Conservation (phyloP, 2,329 filamentous ascomycete species). For the Neonectria coccinea region DNA sequence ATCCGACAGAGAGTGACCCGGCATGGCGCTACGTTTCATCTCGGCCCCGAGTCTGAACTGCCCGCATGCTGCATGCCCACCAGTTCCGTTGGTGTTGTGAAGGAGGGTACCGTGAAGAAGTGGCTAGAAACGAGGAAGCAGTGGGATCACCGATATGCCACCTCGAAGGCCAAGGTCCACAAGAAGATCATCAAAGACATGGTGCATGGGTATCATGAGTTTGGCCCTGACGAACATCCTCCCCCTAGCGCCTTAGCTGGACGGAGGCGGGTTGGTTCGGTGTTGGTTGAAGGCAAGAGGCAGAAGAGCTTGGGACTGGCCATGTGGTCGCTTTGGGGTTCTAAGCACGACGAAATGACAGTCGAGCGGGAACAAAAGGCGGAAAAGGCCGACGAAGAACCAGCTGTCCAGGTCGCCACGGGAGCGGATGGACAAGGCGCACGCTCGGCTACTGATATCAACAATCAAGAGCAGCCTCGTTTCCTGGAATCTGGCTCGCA, state of each 20-base stretch:
- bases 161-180: slow-evolving; percentile 77
- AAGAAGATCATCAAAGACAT: slow-evolving; percentile 80
- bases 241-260: slow-evolving; percentile 87
- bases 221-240: slow-evolving; percentile 78
- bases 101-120: slow-evolving; percentile 80
- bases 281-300: slow-evolving; percentile 61
- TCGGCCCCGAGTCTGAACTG: slow-evolving; percentile 74
- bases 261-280: slow-evolving; percentile 64
- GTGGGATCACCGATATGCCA: slow-evolving; percentile 80
- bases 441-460: slow-evolving; percentile 55
- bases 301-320: slow-evolving; percentile 80
- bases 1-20: slow-evolving; percentile 88
- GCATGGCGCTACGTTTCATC: slow-evolving; percentile 77
- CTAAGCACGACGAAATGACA: slow-evolving; percentile 85
- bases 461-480: slow-evolving; percentile 51
- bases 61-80: slow-evolving; percentile 72
- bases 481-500: slow-evolving; percentile 44
- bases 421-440: slow-evolving; percentile 58
- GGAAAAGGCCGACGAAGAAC: slow-evolving; percentile 59
- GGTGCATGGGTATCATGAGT: slow-evolving; percentile 75
- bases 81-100: slow-evolving; percentile 80
- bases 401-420: slow-evolving; percentile 49
- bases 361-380: slow-evolving; percentile 69
- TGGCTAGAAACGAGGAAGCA: slow-evolving; percentile 82
- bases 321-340: slow-evolving; percentile 89